A percentile compares a stretch with the other conserved stretches of the same genome.
These are phyloP conservation scores for Aspergillus pseudoterreus DNA, from an alignment of 2,329 filamentous ascomycete species.

Conservation along the genomic window DNA sequence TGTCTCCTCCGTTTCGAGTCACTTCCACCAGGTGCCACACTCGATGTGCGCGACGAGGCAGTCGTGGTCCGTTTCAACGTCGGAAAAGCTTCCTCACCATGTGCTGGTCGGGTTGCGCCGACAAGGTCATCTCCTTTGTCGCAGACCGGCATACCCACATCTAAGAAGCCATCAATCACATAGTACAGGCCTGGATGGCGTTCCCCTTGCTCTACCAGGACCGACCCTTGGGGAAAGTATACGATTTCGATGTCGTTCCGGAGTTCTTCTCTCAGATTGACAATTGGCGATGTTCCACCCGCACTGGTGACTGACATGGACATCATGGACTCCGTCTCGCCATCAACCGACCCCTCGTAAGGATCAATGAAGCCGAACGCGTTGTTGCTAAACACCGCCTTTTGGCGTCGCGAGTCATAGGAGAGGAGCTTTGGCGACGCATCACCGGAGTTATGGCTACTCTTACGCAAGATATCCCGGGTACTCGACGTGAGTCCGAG, in stretches of 20 bases:
- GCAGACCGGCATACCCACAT: constrained; percentile 78
- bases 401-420: constrained; percentile 76
- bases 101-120: constrained; percentile 26
- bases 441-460: constrained; percentile 65
- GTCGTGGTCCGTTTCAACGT: constrained; percentile 45
- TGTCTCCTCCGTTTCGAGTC: constrained; percentile 38
- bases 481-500: constrained; percentile 71
- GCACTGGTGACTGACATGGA: constrained; percentile 63
- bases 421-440: constrained; percentile 81
- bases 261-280: constrained; percentile 71
- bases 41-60: constrained; percentile 35
- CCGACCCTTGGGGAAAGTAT: constrained; percentile 90
- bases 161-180: constrained; percentile 93
- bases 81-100: constrained; percentile 40
- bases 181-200: constrained; percentile 97
- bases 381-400: constrained; percentile 78
- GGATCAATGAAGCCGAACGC: constrained; percentile 90
- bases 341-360: constrained; percentile 68
- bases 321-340: constrained; percentile 80
- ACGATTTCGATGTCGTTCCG: constrained; percentile 94
- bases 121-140: constrained; percentile 50
- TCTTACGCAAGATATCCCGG: constrained; percentile 62
- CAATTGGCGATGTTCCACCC: constrained; percentile 59
- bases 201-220: constrained; percentile 94
- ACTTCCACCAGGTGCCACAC: constrained; percentile 16